A percentile compares a stretch with the other conserved stretches of the same genome.
Evolutionary conservation across 345 rosid genomes (phyloP).

Genomic region (Salix suchowensis): DNA sequence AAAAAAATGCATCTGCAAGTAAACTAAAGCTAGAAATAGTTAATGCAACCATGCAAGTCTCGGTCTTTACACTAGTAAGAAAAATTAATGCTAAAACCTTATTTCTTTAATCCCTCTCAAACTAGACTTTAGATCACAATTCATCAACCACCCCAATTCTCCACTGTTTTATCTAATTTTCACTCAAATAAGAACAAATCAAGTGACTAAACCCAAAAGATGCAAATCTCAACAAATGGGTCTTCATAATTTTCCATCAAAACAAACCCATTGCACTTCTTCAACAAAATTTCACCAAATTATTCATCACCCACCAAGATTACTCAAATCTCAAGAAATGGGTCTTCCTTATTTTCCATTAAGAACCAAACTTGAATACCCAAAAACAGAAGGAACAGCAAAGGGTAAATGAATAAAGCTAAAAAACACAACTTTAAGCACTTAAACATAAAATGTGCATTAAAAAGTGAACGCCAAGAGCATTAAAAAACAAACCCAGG

Average conservation of each 20-base stretch:
- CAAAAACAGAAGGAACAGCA: background rate
- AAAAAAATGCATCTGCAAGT: background rate
- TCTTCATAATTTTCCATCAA: background rate
- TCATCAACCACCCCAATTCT: background rate
- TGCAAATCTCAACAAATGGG: background rate
- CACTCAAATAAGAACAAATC: background rate
- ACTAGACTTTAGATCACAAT: background rate
- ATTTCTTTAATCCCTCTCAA: background rate
- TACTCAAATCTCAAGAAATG: background rate
- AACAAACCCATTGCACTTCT: background rate
- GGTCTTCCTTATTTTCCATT: background rate
- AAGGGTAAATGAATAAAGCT: background rate
- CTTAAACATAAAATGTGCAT: background rate
- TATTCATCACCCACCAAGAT: background rate
- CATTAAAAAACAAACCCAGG: background rate
- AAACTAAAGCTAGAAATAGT: background rate
- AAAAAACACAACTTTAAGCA: background rate
- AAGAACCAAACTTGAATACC: background rate
- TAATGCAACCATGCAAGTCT: background rate
- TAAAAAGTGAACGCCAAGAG: background rate
- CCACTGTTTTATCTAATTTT: background rate
- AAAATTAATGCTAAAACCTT: background rate
- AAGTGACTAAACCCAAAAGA: slow-evolving; percentile 1
- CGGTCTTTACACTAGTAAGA: background rate
- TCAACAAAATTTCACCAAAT: background rate